Conservation (phyloP, 2,329 filamentous ascomycete species). For the Sporothrix sp. region DNA sequence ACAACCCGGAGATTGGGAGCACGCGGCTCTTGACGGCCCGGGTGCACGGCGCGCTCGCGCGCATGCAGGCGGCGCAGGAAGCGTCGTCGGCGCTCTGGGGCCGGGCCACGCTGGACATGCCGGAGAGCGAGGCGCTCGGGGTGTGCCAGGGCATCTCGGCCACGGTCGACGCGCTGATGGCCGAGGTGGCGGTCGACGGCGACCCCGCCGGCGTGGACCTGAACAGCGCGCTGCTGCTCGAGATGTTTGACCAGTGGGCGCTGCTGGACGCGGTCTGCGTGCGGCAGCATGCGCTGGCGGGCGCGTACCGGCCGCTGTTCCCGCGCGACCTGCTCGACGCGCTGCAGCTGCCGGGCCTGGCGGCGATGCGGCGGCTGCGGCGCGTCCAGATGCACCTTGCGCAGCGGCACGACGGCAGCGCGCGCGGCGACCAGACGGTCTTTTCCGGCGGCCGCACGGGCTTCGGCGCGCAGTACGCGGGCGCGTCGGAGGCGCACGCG, state of each 20-base stretch:
- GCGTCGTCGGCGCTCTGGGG: too few species aligned
- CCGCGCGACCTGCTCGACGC: constrained; percentile 40
- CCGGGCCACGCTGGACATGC: too few species aligned
- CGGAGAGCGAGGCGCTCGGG: too few species aligned
- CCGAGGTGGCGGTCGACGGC: constrained; percentile 33
- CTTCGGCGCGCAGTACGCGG: constrained; percentile 38
- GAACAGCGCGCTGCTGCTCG: constrained; percentile 43
- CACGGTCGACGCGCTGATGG: neutral
- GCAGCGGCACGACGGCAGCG: constrained; percentile 23
- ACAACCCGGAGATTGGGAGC: too few species aligned
- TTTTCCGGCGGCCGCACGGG: constrained; percentile 34
- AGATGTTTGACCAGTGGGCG: constrained; percentile 48
- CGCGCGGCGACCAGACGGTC: constrained; percentile 29
- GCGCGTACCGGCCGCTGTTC: constrained; percentile 43
- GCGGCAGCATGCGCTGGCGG: constrained; percentile 35
- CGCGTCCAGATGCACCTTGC: constrained; percentile 40
- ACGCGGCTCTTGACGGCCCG: too few species aligned
- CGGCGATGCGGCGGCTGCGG: constrained; percentile 42
- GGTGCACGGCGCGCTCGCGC: too few species aligned
- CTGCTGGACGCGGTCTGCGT: constrained; percentile 42
- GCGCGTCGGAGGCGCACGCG: constrained; percentile 22
- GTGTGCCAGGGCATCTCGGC: neutral
- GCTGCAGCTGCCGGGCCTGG: constrained; percentile 38
- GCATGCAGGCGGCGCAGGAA: too few species aligned
- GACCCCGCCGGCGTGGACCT: constrained; percentile 28